These are phyloP conservation scores for Centaurea solstitialis DNA, from an alignment of 129 eudicot genomes.

Conservation along the genomic window DNA sequence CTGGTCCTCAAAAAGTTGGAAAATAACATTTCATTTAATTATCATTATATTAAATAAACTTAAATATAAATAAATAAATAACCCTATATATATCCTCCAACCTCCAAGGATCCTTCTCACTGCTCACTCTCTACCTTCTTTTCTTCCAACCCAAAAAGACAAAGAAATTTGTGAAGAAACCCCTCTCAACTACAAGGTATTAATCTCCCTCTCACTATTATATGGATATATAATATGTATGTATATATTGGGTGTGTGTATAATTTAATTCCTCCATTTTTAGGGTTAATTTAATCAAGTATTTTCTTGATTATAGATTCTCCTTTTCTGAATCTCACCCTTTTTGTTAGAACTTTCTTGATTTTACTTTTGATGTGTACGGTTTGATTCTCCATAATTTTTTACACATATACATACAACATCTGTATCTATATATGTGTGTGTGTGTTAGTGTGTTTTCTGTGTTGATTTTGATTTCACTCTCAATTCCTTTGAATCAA, in stretches of 20 bases:
- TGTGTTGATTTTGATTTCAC: neutral
- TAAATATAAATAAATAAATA: neutral
- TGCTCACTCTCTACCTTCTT: neutral
- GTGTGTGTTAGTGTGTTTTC: conserved; percentile 12
- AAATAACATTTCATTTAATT: neutral
- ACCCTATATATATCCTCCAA: conserved; percentile 7
- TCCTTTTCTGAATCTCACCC: conserved; percentile 6
- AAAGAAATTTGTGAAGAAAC: neutral
- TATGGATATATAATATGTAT: conserved; percentile 1
- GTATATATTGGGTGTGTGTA: neutral
- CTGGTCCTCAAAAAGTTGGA: neutral
- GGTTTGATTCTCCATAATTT: neutral
- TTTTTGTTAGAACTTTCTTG: neutral
- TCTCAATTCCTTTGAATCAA: neutral
- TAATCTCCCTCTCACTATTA: conserved; percentile 8
- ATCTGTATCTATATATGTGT: neutral
- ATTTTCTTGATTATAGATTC: conserved; percentile 22
- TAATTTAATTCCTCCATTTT: neutral
- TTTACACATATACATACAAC: conserved; percentile 13
- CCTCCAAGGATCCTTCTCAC: neutral
- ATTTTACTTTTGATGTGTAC: conserved; percentile 14
- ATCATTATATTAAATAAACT: neutral
- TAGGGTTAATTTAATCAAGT: neutral
- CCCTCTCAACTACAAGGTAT: conserved; percentile 15
- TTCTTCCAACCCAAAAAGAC: conserved; percentile 14